phyloP scores from a whole-genome alignment of 129 eudicot species.

The Chrysanthemum lavandulifolium region DNA sequence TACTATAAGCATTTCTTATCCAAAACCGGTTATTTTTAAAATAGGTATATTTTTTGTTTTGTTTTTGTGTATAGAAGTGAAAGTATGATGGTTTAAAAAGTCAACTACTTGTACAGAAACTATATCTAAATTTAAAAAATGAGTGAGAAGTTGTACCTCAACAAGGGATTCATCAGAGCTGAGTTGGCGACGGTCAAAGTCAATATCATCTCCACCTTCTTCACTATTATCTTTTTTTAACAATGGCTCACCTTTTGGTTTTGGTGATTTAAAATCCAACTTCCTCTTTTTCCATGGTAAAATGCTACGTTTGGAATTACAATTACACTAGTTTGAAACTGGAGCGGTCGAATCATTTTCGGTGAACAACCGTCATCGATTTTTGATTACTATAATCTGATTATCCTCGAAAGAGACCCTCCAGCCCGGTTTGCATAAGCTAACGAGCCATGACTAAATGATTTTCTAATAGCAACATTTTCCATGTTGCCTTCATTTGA shows the following conservation, averaged over 20 bases:
- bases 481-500: slow-evolving; percentile 66
- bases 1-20: no score
- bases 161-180: slow-evolving; percentile 82
- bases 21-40: no score
- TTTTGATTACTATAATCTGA: slow-evolving; percentile 74
- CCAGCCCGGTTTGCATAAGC: slow-evolving; percentile 81
- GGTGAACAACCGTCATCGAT: slow-evolving; percentile 73
- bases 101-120: neutral
- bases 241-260: slow-evolving; percentile 90
- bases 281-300: slow-evolving; percentile 97
- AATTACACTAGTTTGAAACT: slow-evolving; percentile 32
- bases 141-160: slow-evolving; percentile 42
- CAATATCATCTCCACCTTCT: slow-evolving; percentile 99
- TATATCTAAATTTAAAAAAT: neutral
- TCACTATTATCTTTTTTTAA: slow-evolving; percentile 82
- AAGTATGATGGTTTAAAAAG: neutral
- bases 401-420: slow-evolving; percentile 60
- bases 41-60: neutral
- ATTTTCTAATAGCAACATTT: slow-evolving; percentile 59
- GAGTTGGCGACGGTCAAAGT: slow-evolving; percentile 95
- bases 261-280: slow-evolving; percentile 78
- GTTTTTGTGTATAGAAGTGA: neutral
- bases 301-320: slow-evolving; percentile 63
- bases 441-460: slow-evolving; percentile 81
- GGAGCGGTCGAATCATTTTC: slow-evolving; percentile 41